Evolutionary conservation across 768 basidiomycete genomes (phyloP).

Genomic region (Rickenella mellea): DNA sequence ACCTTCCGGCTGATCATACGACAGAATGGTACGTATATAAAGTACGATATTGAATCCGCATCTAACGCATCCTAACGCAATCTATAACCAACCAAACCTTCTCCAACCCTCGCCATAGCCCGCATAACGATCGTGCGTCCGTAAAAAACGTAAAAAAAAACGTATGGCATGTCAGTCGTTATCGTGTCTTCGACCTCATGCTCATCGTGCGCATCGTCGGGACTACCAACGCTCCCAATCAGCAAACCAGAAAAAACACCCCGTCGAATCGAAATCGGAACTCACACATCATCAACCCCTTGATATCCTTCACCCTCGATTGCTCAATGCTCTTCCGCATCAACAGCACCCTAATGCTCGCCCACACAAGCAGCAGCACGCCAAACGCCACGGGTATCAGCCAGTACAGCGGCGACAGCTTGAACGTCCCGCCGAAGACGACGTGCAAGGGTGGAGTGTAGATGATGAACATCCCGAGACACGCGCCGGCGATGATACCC

Average conservation of each 20-base stretch:
- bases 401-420: conserved; percentile 57
- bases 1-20: no score
- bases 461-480: conserved; percentile 57
- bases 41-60: no score
- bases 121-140: no score
- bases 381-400: conserved; percentile 57
- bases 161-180: no score
- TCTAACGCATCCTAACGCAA: no score
- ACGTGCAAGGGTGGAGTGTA: conserved; percentile 63
- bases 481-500: conserved; percentile 52
- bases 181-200: no score
- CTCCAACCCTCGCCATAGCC: no score
- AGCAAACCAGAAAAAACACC: conserved; percentile 4
- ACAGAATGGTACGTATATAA: no score
- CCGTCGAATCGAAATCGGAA: conserved; percentile 8
- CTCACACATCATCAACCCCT: conserved; percentile 66
- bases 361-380: conserved; percentile 43
- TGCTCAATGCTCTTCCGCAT: conserved; percentile 46
- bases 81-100: no score
- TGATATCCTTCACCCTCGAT: conserved; percentile 52
- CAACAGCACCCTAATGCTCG: conserved; percentile 48
- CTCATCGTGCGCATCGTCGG: conserved; percentile 28
- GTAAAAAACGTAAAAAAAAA: no score
- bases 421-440: conserved; percentile 54
- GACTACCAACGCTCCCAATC: conserved; percentile 25